Evolutionary conservation across 2,329 filamentous ascomycete species (phyloP).

Genomic region (Onygenales sp.): DNA sequence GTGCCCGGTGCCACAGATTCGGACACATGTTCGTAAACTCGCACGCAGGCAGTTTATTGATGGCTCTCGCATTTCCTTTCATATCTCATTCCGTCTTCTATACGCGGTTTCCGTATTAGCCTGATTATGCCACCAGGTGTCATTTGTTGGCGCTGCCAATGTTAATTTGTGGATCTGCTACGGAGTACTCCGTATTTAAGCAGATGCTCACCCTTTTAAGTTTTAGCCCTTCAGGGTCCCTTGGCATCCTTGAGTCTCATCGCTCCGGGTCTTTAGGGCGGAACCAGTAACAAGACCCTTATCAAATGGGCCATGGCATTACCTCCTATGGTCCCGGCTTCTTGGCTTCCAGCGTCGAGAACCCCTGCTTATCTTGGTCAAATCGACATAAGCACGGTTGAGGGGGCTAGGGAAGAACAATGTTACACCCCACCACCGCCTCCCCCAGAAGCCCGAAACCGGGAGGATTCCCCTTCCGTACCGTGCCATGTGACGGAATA

Average conservation of each 20-base stretch:
- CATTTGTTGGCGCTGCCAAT: too few species aligned
- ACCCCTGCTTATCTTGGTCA: not conserved
- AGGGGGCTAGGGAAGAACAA: not conserved
- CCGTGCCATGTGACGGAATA: not conserved
- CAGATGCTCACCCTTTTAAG: too few species aligned
- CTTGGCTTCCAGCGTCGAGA: not conserved
- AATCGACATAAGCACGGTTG: not conserved
- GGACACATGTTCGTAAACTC: too few species aligned
- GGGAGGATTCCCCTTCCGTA: not conserved
- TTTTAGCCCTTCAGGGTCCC: too few species aligned
- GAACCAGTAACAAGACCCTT: not conserved
- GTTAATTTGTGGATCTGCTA: too few species aligned
- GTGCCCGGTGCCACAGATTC: too few species aligned
- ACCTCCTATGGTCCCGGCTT: not conserved
- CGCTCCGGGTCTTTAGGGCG: not conserved
- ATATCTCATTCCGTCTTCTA: too few species aligned
- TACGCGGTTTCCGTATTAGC: too few species aligned
- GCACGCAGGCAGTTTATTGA: too few species aligned
- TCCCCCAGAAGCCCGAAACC: not conserved
- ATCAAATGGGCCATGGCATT: not conserved
- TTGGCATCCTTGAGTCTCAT: not conserved
- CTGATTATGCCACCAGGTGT: too few species aligned
- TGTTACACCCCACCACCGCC: not conserved
- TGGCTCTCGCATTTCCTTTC: too few species aligned
- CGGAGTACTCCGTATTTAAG: too few species aligned